phyloP scores from a whole-genome alignment of 345 rosid genomes.

The Turnera subulata region DNA sequence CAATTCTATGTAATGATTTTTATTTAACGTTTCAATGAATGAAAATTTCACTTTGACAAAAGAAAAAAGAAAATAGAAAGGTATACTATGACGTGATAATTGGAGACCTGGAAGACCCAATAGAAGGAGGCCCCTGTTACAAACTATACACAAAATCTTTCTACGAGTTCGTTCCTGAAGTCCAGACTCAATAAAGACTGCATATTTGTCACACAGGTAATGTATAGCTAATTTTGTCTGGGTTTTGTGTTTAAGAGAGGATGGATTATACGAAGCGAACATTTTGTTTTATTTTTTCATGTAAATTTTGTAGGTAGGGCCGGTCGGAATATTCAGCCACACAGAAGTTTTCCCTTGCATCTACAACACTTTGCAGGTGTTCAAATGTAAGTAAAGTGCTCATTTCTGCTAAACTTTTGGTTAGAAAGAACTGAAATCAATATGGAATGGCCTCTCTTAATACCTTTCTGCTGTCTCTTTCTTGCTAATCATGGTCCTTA shows the following conservation, averaged over 20 bases:
- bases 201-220: slow-evolving; percentile 62
- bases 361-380: slow-evolving; percentile 58
- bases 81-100: slow-evolving; percentile 51
- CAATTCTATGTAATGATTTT: too few relatives aligned
- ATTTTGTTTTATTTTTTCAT: too few relatives aligned
- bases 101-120: slow-evolving; percentile 69
- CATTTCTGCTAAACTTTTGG: background rate
- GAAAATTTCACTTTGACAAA: too few relatives aligned
- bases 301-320: slow-evolving; percentile 55
- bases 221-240: background rate
- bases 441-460: too few relatives aligned
- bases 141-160: slow-evolving; percentile 63
- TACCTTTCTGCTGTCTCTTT: background rate
- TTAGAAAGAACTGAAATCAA: too few relatives aligned
- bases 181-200: slow-evolving; percentile 47
- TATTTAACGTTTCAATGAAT: too few relatives aligned
- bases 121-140: slow-evolving; percentile 69
- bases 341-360: slow-evolving; percentile 63
- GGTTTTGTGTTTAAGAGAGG: background rate
- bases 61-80: slow-evolving; percentile 35
- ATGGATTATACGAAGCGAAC: too few relatives aligned
- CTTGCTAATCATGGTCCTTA: too few relatives aligned
- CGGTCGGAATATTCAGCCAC: slow-evolving; percentile 71
- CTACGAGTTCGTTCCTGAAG: slow-evolving; percentile 48
- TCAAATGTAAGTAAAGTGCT: slow-evolving; percentile 39